Evolutionary conservation across 108 stramenopile species (phyloP), one percentile per base, ranked within the genome.

Genomic region (Epithemia pelagica): DNA sequence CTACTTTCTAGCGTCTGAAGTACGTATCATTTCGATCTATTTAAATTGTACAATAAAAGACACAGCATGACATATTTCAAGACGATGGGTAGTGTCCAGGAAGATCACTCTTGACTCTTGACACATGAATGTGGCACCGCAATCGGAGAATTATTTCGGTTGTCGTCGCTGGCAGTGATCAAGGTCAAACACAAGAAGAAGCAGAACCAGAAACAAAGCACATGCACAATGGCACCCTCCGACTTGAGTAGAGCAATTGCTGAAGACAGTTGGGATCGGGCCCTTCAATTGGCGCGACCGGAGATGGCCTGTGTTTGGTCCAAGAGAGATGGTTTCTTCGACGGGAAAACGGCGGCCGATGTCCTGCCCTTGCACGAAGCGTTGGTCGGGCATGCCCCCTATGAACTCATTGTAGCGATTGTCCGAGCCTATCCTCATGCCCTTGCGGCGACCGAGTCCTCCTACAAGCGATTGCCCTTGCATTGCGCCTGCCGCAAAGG

Each of bases 401-500:
- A 15, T 19, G 20, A 20, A 15, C 19, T 52, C 52, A 20, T 20
- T 20, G 19, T 19, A 52, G 68, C 82, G 0, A 30, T 88, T 22
- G 21, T 77, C 22, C 52, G 61, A 15, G 81, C 80, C 31, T 84
- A 83, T 71, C 82, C 80, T 0, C 69, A 80, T 53, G 78, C 74
- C 2, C 60, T 83, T 22, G 69, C 57, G 54, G 73, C 71, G 58
- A 65, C 54, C 33, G 87, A 88, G 37, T 74, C 73, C 10, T 71
- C 82, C 27, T 88, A 85, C 60, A 37, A 85, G 19, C 72, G 87
- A 32, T 57, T 82, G 19, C 82, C 87, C 0, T 66, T 88, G 60
- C 87, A 88, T 54, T 80, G 85, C 58, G 87, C 87, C 21, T 88
- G 87, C 66, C 82, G 82, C 51, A 85, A 85, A 57, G 78, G 81